Evolutionary conservation across 139 green algal genomes (phyloP).

Genomic region (Parachlorella kessleri): DNA sequence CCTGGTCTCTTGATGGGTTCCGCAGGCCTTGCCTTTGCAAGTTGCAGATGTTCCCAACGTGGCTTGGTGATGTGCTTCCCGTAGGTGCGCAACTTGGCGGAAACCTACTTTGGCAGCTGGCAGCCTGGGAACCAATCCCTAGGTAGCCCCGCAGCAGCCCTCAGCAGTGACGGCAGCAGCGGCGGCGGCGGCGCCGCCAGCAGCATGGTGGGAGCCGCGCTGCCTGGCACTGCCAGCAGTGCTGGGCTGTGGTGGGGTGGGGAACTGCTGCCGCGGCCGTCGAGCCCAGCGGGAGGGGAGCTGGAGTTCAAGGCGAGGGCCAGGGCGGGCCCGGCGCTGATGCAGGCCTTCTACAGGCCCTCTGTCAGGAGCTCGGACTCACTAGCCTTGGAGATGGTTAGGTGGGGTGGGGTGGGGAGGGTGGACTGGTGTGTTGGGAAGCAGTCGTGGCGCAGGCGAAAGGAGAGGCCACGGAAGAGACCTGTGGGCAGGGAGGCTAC

Average conservation of each 20-base stretch:
- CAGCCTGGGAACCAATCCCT: neutral
- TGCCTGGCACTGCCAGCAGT: neutral
- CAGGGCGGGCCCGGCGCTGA: slow-evolving; percentile 51
- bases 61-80: too few relatives aligned
- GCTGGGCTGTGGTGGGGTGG: neutral
- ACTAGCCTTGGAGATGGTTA: slow-evolving; percentile 47
- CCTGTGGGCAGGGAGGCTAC: too few relatives aligned
- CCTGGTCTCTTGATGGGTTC: too few relatives aligned
- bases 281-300: neutral
- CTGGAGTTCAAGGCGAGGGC: slow-evolving; percentile 1
- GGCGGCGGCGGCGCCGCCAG: neutral
- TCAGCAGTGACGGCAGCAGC: neutral
- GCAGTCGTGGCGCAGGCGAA: too few relatives aligned
- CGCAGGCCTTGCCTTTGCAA: too few relatives aligned
- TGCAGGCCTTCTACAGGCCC: slow-evolving; percentile 77
- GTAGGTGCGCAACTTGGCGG: slow-evolving; percentile 58
- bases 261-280: slow-evolving; percentile 12
- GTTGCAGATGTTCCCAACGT: too few relatives aligned
- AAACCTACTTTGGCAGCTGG: slow-evolving; percentile 81
- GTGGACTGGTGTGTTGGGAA: neutral
- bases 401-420: slow-evolving; percentile 2
- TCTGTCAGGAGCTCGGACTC: slow-evolving; percentile 24
- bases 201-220: neutral
- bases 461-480: too few relatives aligned
- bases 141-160: neutral